Base-by-base conservation (phyloP, 176 grass and related monocot genomes). In the Bolboschoenus planiculmis region DNA sequence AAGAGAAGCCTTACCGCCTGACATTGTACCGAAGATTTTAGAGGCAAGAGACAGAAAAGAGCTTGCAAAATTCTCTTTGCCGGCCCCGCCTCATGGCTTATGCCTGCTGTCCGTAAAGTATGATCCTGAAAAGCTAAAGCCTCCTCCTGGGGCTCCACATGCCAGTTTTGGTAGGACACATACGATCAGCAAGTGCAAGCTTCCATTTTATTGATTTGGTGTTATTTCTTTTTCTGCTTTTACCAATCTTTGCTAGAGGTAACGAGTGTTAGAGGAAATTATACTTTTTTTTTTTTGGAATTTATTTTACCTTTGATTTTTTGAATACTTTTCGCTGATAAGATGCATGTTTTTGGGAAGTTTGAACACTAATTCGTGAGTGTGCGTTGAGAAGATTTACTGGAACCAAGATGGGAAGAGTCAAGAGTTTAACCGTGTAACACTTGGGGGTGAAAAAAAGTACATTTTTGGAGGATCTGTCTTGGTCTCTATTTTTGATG, bases 61-160 rank as follows among this genome's bases (percentile, higher is more conserved):
- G 75, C 90, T 97, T 60, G 90, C 95, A 7, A 97, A 89, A 87
- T 88, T 97, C 54, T 86, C 95, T 27, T 84, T 92, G 44, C 86
- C 87, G 24, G 85, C 90, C 71, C 95, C 95, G 65, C 87, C 95
- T 59, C 92, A 94, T 83, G 95, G 95, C 73, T 73, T 97, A 42
- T 92, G 72, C 85, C 90, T 97, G 59, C 91, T 94, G 92, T 91
- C 90, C 10, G 81, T 97, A n/a, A 87, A 97, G 30, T 97, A 94
- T 78, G 87, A 92, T 64, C 78, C 86, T 53, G 92, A 92, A 86
- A 87, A 87, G 15, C 84, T 97, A 77, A 84, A 85, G 53, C 90
- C 87, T 83, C 95, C 92, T 64, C 84, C 83, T 80, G 88, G 88
- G 27, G 88, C 85, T 33, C 95, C 92, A 81, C 80, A 74, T n/a